Conservation (phyloP, 768 basidiomycete genomes). For the Lentinula lateritia region DNA sequence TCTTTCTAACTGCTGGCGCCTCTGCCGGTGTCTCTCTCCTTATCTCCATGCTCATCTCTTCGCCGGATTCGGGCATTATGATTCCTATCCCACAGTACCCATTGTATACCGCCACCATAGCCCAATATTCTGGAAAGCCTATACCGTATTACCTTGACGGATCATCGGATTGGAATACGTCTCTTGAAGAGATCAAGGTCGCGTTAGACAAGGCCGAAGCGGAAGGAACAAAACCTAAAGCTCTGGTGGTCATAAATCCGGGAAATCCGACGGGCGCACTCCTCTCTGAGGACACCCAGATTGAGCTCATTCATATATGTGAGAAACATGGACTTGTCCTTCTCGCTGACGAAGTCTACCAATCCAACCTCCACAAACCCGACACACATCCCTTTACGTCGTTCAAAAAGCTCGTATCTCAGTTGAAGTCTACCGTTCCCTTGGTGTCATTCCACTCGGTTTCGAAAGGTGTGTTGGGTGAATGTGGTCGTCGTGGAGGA, state of each 20-base stretch:
- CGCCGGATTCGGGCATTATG: conserved; percentile 67
- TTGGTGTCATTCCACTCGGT: conserved; percentile 97
- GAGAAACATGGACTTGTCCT: conserved; percentile 82
- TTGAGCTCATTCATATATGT: conserved; percentile 74
- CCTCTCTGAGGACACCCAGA: conserved; percentile 66
- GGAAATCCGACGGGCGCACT: conserved; percentile 95
- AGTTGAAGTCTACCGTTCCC: conserved; percentile 64
- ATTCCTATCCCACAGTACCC: conserved; percentile 99
- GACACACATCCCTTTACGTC: conserved; percentile 74
- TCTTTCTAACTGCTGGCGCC: conserved; percentile 94
- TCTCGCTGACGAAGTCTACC: conserved; percentile 98
- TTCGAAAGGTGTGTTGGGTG: conserved; percentile 93
- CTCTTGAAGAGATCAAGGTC: conserved; percentile 55
- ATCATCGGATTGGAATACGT: conserved; percentile 76
- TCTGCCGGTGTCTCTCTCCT: conserved; percentile 90
- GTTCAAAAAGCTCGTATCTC: conserved; percentile 84
- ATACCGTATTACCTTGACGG: conserved; percentile 92
- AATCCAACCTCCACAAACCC: conserved; percentile 78
- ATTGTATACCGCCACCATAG: conserved; percentile 91
- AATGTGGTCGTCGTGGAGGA: conserved; percentile 95
- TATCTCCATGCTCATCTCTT: conserved; percentile 71
- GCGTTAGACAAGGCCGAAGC: conserved; percentile 61
- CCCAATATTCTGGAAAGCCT: conserved; percentile 73
- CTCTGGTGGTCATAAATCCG: conserved; percentile 96
- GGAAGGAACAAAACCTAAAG: conserved; percentile 64